A percentile compares a stretch with the other conserved stretches of the same genome.
phyloP scores from a whole-genome alignment of 2,329 filamentous ascomycete species.

The Cadophora gregata region DNA sequence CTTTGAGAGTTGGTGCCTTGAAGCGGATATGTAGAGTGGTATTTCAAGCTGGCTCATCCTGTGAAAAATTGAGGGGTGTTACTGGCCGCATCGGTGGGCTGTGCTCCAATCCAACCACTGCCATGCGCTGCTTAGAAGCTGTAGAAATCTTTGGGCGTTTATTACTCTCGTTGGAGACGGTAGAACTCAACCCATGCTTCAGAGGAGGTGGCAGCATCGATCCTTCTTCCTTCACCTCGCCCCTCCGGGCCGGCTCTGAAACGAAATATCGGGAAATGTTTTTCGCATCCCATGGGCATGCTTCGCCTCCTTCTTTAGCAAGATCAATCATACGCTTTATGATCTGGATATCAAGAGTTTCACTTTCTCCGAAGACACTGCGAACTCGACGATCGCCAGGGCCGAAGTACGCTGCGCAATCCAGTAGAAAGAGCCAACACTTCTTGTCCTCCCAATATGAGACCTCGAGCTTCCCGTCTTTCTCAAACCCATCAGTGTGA shows the following conservation, averaged over 20 bases:
- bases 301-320: background rate
- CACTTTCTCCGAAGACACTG: background rate
- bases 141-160: background rate
- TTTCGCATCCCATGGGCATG: conserved; percentile 3
- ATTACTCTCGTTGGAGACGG: background rate
- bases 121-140: background rate
- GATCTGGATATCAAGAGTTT: background rate
- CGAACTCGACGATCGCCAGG: background rate
- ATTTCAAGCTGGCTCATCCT: background rate
- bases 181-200: background rate
- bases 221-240: background rate
- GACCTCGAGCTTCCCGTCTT: background rate
- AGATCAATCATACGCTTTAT: conserved; percentile 7
- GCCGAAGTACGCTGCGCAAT: conserved; percentile 7
- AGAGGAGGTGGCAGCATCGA: background rate
- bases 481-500: background rate
- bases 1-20: too few relatives aligned
- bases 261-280: conserved; percentile 6
- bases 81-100: too few relatives aligned
- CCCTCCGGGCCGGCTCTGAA: background rate
- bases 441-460: conserved; percentile 2
- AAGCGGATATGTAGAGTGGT: background rate
- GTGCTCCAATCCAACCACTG: background rate
- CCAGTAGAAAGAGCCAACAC: conserved; percentile 1
- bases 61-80: background rate